Base-by-base conservation (phyloP, 768 basidiomycete species). In the Gymnopilus dilepis region DNA sequence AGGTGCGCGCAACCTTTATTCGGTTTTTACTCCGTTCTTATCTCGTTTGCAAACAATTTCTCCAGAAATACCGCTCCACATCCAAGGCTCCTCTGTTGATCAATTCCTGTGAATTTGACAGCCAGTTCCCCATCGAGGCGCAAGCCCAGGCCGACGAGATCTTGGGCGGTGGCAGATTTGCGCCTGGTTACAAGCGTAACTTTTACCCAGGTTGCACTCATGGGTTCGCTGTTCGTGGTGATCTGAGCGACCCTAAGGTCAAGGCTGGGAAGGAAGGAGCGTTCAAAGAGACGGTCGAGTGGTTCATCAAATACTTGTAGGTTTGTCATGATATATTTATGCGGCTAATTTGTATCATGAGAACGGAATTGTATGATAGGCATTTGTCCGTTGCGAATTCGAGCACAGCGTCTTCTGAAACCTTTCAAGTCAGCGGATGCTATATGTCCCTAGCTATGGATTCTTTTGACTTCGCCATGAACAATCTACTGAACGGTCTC, bases 191-290 rank as follows among this genome's bases (percentile, higher is more conserved):
- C 68, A 81, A 76, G 69, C 75, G 81, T 30, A 76, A 77, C 60
- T 78, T 80, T 70, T 85, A 75, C 54, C 75, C 76, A 7, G 83
- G 83, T 7, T 82, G 80, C 64, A 72, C 70, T 1, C 86, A 86
- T 66, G 85, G 85, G 0, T 87, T 87, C 67, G 81, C 84, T 3
- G 78, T 84, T n/a, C 74, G 84, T 51, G 82, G 81, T 4, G 82
- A 84, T 69, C 57, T 79, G 68, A 79, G 70, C 61, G 74, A 80
- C 56, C 83, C 85, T 1, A 76, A 77, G 59, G 78, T 84, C 47
- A 86, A 85, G 72, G 84, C 82, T 28, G 88, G 82, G 26, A 87
- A 86, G 72, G 88, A 89, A 68, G 86, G 85, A 30, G 77, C 86
- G 0, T 88, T 89, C 77, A 82, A 82, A 72, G 75, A 81, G 31